Percentiles rank a stretch among this genome's conserved stretches.
Conservation (phyloP, 305 asterid species). For the Andrographis paniculata region DNA sequence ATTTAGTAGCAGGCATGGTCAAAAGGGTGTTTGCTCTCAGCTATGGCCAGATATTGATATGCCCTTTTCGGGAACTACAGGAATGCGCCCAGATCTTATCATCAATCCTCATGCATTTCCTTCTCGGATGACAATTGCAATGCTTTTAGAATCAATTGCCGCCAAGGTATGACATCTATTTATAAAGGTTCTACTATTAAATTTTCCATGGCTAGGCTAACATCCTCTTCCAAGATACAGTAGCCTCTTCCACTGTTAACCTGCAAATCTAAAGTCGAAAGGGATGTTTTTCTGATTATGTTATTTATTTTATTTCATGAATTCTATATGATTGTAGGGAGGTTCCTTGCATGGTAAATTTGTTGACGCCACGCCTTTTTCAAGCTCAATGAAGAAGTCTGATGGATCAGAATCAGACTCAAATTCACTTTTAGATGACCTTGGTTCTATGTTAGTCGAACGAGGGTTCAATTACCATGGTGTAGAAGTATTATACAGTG, state of each 20-base stretch:
- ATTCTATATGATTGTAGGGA: slow-evolving; percentile 42
- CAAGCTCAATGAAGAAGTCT: slow-evolving; percentile 36
- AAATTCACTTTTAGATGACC: slow-evolving; percentile 65
- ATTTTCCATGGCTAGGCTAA: slow-evolving; percentile 2
- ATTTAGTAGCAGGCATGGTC: slow-evolving; percentile 98
- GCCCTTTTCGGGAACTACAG: slow-evolving; percentile 86
- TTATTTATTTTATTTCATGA: neutral
- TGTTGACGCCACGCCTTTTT: slow-evolving; percentile 84
- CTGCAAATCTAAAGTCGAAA: neutral
- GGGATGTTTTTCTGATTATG: too few relatives aligned
- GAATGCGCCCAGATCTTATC: slow-evolving; percentile 96
- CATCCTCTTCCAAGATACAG: neutral
- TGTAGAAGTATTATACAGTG: slow-evolving; percentile 81
- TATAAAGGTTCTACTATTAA: slow-evolving; percentile 12
- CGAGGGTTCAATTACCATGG: slow-evolving; percentile 91
- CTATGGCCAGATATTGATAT: slow-evolving; percentile 88
- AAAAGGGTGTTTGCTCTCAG: slow-evolving; percentile 99
- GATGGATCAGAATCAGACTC: slow-evolving; percentile 41
- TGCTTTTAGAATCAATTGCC: slow-evolving; percentile 95
- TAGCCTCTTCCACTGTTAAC: neutral
- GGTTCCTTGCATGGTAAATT: slow-evolving; percentile 82
- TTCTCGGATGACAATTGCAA: slow-evolving; percentile 92
- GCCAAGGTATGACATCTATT: slow-evolving; percentile 56
- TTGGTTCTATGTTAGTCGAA: slow-evolving; percentile 52
- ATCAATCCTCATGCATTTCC: slow-evolving; percentile 98